Conservation (phyloP, 805 yeast genomes). For the Candida insectorum region DNA sequence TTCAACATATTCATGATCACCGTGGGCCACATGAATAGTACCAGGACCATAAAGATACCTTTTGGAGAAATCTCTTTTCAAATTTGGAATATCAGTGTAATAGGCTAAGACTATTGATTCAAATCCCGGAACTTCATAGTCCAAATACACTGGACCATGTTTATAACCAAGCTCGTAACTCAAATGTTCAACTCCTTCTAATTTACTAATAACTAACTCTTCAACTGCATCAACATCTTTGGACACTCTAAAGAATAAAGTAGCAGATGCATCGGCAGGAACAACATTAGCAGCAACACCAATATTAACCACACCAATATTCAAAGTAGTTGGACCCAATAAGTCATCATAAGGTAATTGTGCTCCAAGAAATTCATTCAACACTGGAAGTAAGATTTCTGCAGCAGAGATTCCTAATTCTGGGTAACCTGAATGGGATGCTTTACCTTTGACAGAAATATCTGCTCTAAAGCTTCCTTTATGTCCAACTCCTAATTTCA, state of each 20-base stretch:
- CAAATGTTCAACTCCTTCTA: conserved; percentile 25
- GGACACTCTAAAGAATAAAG: conserved; percentile 52
- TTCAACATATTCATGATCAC: conserved; percentile 52
- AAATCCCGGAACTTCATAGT: conserved; percentile 63
- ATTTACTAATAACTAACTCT: conserved; percentile 29
- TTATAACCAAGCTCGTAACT: conserved; percentile 13
- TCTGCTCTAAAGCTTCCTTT: conserved; percentile 52
- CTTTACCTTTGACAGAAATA: conserved; percentile 48
- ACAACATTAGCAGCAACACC: conserved; percentile 69
- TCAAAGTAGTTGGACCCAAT: conserved; percentile 60
- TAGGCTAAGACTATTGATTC: conserved; percentile 49
- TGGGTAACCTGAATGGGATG: conserved; percentile 71
- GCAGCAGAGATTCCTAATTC: conserved; percentile 64
- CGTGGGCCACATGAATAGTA: conserved; percentile 57
- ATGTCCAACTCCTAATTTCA: conserved; percentile 66
- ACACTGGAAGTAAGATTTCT: conserved; percentile 48
- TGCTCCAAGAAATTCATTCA: conserved; percentile 41
- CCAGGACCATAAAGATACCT: conserved; percentile 69
- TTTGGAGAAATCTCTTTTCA: conserved; percentile 15
- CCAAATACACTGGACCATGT: conserved; percentile 45
- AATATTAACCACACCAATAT: conserved; percentile 54
- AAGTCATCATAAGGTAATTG: conserved; percentile 49
- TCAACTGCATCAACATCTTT: conserved; percentile 38
- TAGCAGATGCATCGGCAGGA: conserved; percentile 55
- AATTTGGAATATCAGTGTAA: conserved; percentile 39